phyloP scores from a whole-genome alignment of 2,329 filamentous ascomycete genomes.

The Phyllosticta paracitricarpa region DNA sequence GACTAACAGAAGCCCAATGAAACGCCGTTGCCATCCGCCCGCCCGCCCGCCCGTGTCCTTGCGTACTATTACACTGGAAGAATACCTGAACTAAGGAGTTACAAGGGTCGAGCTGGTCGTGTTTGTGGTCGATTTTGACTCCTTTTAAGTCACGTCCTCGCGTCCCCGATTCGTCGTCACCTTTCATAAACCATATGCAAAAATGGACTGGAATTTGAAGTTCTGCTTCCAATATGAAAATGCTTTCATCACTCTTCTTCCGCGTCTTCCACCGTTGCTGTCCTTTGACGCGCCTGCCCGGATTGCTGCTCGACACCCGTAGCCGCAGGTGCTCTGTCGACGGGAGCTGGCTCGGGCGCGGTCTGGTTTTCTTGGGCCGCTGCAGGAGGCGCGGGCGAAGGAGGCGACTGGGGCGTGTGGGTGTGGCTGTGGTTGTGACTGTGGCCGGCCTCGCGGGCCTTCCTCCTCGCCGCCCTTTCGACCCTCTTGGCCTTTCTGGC shows the following conservation, averaged over 20 bases:
- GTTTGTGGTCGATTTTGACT: too few relatives aligned
- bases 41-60: too few relatives aligned
- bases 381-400: constrained; percentile 17
- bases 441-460: constrained; percentile 15
- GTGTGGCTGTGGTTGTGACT: constrained; percentile 18
- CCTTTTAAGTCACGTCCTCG: background rate
- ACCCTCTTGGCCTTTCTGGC: constrained; percentile 19
- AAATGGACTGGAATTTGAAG: background rate
- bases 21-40: too few relatives aligned
- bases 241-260: constrained; percentile 21
- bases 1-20: too few relatives aligned
- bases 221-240: background rate
- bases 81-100: too few relatives aligned
- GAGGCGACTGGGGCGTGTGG: constrained; percentile 19
- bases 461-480: constrained; percentile 14
- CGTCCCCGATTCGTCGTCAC: background rate
- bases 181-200: background rate
- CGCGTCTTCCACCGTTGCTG: constrained; percentile 28
- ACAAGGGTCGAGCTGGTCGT: too few relatives aligned
- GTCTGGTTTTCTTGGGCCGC: constrained; percentile 7
- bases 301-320: constrained; percentile 4
- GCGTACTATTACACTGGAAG: too few relatives aligned
- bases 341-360: background rate
- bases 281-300: constrained; percentile 18
- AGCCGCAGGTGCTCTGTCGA: constrained; percentile 1